Evolutionary conservation across 2,329 filamentous ascomycete genomes (phyloP), one percentile per base, ranked within the genome.

Genomic region (Colletotrichum graminicola): DNA sequence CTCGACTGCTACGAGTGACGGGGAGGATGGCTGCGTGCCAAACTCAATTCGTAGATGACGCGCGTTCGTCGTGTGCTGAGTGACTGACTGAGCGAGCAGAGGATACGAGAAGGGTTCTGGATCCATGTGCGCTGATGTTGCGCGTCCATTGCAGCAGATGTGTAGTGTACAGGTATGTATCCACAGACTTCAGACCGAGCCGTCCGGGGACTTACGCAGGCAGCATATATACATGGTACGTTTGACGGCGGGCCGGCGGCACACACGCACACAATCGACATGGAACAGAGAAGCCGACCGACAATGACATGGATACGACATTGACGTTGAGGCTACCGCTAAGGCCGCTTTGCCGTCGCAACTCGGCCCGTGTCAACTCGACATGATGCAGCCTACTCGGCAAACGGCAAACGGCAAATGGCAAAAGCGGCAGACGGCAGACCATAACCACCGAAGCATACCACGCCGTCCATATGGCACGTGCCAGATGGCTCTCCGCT

Each of bases 41-140:
- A 72, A 72, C 65, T 69, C 65, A 72, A 72, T 72, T 69, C 39
- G 26, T 39, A 21, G 11, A 34, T 54, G 60, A 64, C 69, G 59
- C 65, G 69, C 65, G 65, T 47, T 55, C 54, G 23, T 34, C 32
- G 16, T 57, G 29, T 54, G 45, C 36, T 54, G 59, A 63, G 34
- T 45, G 43, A 63, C 26, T 45, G 43, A 63, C 34, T 39, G 36
- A 29, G 45, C 39, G 47, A 16, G 63, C 23, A 34, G 45, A 32
- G 39, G 26, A 26, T 12, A 16, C 23, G 29, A 8, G 2, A 8
- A 47, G 34, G 29, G 45, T 26, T 34, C 39, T 59, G 41, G 34
- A 29, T 52, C 34, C 26, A 54, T 57, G 43, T 65, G 54, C 36
- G 41, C 26, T 39, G 45, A 39, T 45, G 36, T 43, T 41, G 39